Percentiles rank a stretch among this genome's conserved stretches.
Evolutionary conservation across 116 monocot genomes (phyloP).

Genomic region (Zostera marina): DNA sequence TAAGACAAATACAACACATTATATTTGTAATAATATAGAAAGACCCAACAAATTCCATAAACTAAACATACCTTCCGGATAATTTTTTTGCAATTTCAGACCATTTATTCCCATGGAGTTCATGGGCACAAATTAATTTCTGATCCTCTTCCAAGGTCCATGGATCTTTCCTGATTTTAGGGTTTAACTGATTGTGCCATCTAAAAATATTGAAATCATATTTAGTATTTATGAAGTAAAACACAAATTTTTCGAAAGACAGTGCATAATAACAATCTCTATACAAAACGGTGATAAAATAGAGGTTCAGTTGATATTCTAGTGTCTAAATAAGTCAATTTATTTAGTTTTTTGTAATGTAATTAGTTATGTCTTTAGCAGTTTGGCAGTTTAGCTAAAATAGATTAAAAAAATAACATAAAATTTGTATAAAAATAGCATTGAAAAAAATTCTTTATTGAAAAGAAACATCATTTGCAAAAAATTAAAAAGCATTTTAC

Average conservation of each 20-base stretch:
- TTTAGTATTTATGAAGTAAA: neutral
- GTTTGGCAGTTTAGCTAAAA: no score
- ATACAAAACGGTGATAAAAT: neutral
- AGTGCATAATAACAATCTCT: neutral
- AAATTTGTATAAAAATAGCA: no score
- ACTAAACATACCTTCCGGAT: slow-evolving; percentile 36
- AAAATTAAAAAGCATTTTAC: no score
- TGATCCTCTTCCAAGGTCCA: slow-evolving; percentile 50
- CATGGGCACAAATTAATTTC: slow-evolving; percentile 26
- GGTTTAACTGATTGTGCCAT: slow-evolving; percentile 61
- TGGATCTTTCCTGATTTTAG: slow-evolving; percentile 33
- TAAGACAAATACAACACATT: neutral
- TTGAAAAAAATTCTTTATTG: no score
- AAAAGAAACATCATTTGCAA: no score
- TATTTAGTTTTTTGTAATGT: no score
- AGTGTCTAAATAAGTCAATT: no score
- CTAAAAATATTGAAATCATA: slow-evolving; percentile 10
- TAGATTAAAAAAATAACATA: no score
- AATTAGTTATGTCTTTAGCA: no score
- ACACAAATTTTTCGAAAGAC: no score
- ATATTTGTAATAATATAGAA: neutral
- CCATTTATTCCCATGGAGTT: slow-evolving; percentile 50
- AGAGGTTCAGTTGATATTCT: no score
- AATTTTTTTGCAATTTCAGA: slow-evolving; percentile 39
- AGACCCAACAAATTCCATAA: neutral